Evolutionary conservation across 1,284 basidiomycete genomes (phyloP), one percentile per base, ranked within the genome.

Genomic region (Apiotrichum veenhuisii): DNA sequence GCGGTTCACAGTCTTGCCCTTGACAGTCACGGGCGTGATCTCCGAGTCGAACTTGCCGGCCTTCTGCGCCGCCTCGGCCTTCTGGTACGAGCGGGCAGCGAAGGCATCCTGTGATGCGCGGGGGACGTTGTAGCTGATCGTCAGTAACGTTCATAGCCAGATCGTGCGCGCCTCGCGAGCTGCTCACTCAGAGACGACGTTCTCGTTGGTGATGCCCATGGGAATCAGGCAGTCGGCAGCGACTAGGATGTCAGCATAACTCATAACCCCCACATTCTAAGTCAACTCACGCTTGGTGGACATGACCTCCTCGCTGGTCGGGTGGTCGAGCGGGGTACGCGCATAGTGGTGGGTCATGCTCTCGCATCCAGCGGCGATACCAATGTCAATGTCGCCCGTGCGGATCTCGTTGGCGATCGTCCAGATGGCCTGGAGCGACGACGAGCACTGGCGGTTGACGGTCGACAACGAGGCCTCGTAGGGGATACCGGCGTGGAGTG

Each of bases 141-240:
- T 81, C 78, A 22, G 92, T 90, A 2, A 9, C 23, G 17, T 5
- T 20, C n/a, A 38, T n/a, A n/a, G 1, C 23, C 3, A 30, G 30
- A n/a, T n/a, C 30, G 12, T 5, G 12, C 30, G 12, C 30, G 7
- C 17, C 8, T 17, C 18, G 20, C 15, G 3, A 27, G n/a, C 26
- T 4, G 54, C 51, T 50, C 34, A 52, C 60, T 62, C 60, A 7
- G 81, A 78, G 22, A 92, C 91, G 63, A 66, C 91, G 72, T 95
- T 96, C 80, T 96, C 93, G 41, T 90, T 93, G 41, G 91, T 93
- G 78, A 89, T 86, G 59, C 91, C 91, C 91, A 93, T 94, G 55
- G 92, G 92, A 59, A 93, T 80, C 22, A 92, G 81, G 77, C 92
- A 95, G 80, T 96, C 91, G 60, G 86, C 85, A 3, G 93, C 85